These are phyloP conservation scores for Scopulariopsis brevicaulis DNA, from an alignment of 2,329 filamentous ascomycete species.

Conservation along the genomic window DNA sequence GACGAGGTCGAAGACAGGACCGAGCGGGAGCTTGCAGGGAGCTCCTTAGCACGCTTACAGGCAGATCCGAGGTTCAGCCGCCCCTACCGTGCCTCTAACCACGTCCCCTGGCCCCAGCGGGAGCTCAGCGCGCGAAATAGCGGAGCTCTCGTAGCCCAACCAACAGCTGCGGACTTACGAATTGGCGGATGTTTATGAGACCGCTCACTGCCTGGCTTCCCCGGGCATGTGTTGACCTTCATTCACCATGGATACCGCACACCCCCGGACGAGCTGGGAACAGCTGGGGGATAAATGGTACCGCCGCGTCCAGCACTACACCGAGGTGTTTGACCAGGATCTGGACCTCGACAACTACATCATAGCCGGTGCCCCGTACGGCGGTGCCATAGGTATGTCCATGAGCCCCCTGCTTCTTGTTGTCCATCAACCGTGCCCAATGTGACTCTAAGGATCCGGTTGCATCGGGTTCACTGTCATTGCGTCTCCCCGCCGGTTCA, in stretches of 20 bases:
- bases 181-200: neutral
- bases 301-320: slow-evolving; percentile 88
- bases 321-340: slow-evolving; percentile 83
- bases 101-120: too few relatives aligned
- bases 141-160: neutral
- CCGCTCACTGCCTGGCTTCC: neutral
- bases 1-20: too few relatives aligned
- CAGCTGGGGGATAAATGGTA: slow-evolving; percentile 89
- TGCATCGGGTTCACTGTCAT: neutral
- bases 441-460: neutral
- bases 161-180: neutral
- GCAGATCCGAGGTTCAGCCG: too few relatives aligned
- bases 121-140: too few relatives aligned
- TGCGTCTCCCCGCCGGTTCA: neutral
- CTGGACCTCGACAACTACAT: slow-evolving; percentile 92
- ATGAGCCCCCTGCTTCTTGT: neutral
- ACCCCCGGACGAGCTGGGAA: slow-evolving; percentile 85
- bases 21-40: too few relatives aligned
- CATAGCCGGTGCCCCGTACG: slow-evolving; percentile 83
- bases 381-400: slow-evolving; percentile 75
- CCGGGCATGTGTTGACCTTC: neutral
- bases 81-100: too few relatives aligned
- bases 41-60: too few relatives aligned
- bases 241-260: slow-evolving; percentile 39
- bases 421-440: neutral